Conservation (phyloP, 345 rosid species). For the Eucalyptus marginata region DNA sequence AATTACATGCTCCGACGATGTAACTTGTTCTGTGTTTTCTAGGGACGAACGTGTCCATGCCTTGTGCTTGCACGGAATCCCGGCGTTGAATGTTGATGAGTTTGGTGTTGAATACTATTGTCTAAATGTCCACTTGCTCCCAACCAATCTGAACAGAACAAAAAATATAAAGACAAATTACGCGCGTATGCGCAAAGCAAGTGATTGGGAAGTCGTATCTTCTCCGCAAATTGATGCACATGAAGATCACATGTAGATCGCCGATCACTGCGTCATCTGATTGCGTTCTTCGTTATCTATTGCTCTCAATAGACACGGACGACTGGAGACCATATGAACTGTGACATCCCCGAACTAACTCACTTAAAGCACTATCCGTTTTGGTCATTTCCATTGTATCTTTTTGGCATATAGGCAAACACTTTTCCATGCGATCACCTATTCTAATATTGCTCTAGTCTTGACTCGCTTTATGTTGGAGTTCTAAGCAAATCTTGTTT, state of each 20-base stretch:
- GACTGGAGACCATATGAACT: fast-evolving
- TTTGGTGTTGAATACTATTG: background rate
- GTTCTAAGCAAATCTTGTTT: too few species aligned
- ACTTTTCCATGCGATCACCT: too few species aligned
- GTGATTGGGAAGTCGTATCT: background rate
- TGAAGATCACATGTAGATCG: background rate
- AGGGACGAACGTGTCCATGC: background rate
- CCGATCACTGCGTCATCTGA: background rate
- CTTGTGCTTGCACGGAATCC: background rate
- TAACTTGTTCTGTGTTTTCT: background rate
- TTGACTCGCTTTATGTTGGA: too few species aligned
- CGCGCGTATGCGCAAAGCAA: background rate
- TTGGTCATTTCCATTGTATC: background rate
- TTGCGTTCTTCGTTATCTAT: background rate
- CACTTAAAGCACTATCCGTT: fast-evolving
- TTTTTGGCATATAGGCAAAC: too few species aligned
- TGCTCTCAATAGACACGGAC: fast-evolving
- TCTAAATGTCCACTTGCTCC: background rate
- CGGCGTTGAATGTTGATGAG: background rate
- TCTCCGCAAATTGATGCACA: too few species aligned
- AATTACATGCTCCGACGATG: background rate
- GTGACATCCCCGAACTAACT: fast-evolving
- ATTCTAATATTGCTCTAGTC: background rate
- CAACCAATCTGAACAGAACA: background rate
- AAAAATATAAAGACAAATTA: background rate